Evolutionary conservation across 345 rosid species (phyloP).

Genomic region (Arabis hirsuta): DNA sequence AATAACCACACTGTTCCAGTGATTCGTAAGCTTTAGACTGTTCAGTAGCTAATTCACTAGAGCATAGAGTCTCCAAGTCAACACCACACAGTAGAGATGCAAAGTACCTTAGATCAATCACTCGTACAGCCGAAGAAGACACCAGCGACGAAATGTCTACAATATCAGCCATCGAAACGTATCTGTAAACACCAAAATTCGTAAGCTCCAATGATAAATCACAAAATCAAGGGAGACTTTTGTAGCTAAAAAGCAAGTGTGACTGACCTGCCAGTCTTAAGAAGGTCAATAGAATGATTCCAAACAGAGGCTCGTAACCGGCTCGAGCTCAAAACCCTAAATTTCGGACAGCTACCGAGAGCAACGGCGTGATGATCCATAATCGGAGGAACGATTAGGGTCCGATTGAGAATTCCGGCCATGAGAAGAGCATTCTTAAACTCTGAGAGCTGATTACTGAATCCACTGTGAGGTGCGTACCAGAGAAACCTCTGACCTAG

Average conservation of each 20-base stretch:
- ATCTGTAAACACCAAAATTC: slow-evolving; percentile 51
- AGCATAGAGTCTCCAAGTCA: slow-evolving; percentile 55
- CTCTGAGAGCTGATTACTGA: slow-evolving; percentile 93
- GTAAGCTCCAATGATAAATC: neutral
- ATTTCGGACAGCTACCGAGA: slow-evolving; percentile 96
- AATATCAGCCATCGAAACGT: slow-evolving; percentile 81
- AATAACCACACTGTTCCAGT: slow-evolving; percentile 68
- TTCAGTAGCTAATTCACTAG: slow-evolving; percentile 36
- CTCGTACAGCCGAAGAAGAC: slow-evolving; percentile 60
- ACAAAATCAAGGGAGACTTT: neutral
- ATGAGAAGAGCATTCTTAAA: slow-evolving; percentile 75
- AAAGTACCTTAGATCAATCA: slow-evolving; percentile 79
- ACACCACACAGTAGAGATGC: slow-evolving; percentile 70
- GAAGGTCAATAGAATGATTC: slow-evolving; percentile 68
- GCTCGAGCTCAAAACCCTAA: slow-evolving; percentile 66
- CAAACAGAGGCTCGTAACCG: slow-evolving; percentile 71
- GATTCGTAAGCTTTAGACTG: slow-evolving; percentile 50
- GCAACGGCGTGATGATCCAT: slow-evolving; percentile 93
- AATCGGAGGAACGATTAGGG: slow-evolving; percentile 81
- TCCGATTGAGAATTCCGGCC: slow-evolving; percentile 81
- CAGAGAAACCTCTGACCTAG: slow-evolving; percentile 59
- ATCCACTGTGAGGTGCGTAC: slow-evolving; percentile 95
- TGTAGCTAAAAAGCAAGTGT: neutral
- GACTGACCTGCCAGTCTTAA: slow-evolving; percentile 62
- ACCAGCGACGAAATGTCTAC: slow-evolving; percentile 70